Evolutionary conservation across 2,329 filamentous ascomycete species (phyloP).

Genomic region (Arachnomyces sp.): DNA sequence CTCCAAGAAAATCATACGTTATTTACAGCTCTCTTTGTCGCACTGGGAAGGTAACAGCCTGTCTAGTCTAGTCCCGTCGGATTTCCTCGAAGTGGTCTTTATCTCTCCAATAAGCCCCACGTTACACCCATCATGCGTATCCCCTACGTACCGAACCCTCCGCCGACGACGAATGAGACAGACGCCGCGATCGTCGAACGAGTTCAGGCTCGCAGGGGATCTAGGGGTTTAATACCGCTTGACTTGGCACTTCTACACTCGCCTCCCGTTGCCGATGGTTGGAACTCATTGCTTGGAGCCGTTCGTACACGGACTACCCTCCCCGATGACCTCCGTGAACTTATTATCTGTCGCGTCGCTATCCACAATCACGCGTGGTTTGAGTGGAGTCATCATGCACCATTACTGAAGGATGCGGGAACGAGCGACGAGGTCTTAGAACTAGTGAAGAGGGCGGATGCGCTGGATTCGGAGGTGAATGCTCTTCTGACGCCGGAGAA

Average conservation of each 20-base stretch:
- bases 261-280: slow-evolving; percentile 50
- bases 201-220: slow-evolving; percentile 45
- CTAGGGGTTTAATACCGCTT: slow-evolving; percentile 44
- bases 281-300: slow-evolving; percentile 51
- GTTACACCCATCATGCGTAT: slow-evolving; percentile 42
- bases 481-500: slow-evolving; percentile 50
- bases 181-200: slow-evolving; percentile 46
- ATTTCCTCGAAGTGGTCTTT: not conserved
- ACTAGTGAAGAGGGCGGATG: slow-evolving; percentile 38
- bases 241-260: slow-evolving; percentile 50
- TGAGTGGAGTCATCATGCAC: slow-evolving; percentile 75
- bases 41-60: no score
- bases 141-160: slow-evolving; percentile 46
- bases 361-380: slow-evolving; percentile 76
- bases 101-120: not conserved
- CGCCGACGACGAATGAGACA: slow-evolving; percentile 37
- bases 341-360: slow-evolving; percentile 74
- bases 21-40: no score
- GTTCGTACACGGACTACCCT: slow-evolving; percentile 49
- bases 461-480: slow-evolving; percentile 18
- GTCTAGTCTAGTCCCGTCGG: no score
- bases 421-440: slow-evolving; percentile 43
- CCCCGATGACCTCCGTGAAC: slow-evolving; percentile 54
- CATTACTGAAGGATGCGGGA: slow-evolving; percentile 57
- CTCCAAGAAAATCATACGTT: no score